Percentiles rank a stretch among this genome's conserved stretches.
Evolutionary conservation across 2,329 filamentous ascomycete species (phyloP).

Genomic region (Emmonsia crescens): DNA sequence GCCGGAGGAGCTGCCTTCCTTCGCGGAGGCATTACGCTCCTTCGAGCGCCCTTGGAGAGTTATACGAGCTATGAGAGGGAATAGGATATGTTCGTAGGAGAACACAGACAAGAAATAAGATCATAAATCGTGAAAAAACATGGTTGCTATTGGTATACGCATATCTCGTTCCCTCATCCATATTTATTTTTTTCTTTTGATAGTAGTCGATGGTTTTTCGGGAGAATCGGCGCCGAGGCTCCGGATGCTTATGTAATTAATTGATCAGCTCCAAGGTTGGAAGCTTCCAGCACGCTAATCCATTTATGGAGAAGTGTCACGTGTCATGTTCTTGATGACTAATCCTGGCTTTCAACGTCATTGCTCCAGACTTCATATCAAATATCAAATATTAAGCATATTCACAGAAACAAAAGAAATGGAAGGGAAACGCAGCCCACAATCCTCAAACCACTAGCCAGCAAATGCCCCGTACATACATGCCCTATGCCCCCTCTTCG

Average conservation of each 20-base stretch:
- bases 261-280: not conserved
- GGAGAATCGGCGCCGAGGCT: not conserved
- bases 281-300: not conserved
- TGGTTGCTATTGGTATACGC: not conserved
- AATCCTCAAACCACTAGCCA: not conserved
- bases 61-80: not conserved
- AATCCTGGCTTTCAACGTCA: not conserved
- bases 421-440: not conserved
- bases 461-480: no score
- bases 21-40: slow-evolving; percentile 26
- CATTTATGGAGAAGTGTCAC: not conserved
- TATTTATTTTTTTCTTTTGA: not conserved
- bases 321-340: not conserved
- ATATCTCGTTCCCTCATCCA: not conserved
- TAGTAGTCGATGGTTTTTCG: no score
- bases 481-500: not conserved
- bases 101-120: not conserved
- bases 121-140: slow-evolving; percentile 1
- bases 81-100: not conserved
- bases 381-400: not conserved
- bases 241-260: not conserved
- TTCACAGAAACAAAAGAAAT: not conserved
- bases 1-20: slow-evolving; percentile 23
- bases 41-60: not conserved
- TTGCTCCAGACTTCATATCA: not conserved